These are phyloP conservation scores for Nothophoma quercina DNA, from an alignment of 2,329 filamentous ascomycete species.

Conservation along the genomic window DNA sequence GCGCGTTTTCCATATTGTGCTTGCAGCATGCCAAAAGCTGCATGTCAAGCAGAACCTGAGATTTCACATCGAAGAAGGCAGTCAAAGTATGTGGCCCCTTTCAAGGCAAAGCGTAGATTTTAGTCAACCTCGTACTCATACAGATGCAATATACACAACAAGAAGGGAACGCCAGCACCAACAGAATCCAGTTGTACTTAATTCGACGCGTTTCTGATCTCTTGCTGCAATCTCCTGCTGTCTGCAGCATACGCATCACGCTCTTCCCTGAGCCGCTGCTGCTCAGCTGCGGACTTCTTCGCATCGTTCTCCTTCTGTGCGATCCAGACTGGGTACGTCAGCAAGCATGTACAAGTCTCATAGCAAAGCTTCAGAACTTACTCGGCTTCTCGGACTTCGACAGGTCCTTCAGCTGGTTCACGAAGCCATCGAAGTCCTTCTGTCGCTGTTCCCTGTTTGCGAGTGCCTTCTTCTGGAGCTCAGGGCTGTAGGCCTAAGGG, in stretches of 20 bases:
- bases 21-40: background rate
- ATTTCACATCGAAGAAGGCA: no score
- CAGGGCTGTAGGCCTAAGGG: slow-evolving; percentile 82
- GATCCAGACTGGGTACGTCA: slow-evolving; percentile 43
- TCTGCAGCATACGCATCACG: slow-evolving; percentile 43
- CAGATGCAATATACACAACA: slow-evolving; percentile 25
- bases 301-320: slow-evolving; percentile 46
- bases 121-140: slow-evolving; percentile 16
- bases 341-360: background rate
- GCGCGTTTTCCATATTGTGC: no score
- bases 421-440: slow-evolving; percentile 90
- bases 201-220: slow-evolving; percentile 43
- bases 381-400: slow-evolving; percentile 92
- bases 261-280: slow-evolving; percentile 40
- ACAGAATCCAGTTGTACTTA: slow-evolving; percentile 15
- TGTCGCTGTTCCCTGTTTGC: slow-evolving; percentile 77
- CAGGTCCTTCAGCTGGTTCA: slow-evolving; percentile 82
- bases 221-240: slow-evolving; percentile 41
- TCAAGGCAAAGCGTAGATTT: slow-evolving; percentile 24
- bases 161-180: slow-evolving; percentile 10
- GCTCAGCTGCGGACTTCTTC: slow-evolving; percentile 35
- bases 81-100: no score
- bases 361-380: slow-evolving; percentile 54
- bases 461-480: slow-evolving; percentile 87
- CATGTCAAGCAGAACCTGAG: no score